Evolutionary conservation across 208 protist genomes (phyloP).

Genomic region (Crithidia bombi): DNA sequence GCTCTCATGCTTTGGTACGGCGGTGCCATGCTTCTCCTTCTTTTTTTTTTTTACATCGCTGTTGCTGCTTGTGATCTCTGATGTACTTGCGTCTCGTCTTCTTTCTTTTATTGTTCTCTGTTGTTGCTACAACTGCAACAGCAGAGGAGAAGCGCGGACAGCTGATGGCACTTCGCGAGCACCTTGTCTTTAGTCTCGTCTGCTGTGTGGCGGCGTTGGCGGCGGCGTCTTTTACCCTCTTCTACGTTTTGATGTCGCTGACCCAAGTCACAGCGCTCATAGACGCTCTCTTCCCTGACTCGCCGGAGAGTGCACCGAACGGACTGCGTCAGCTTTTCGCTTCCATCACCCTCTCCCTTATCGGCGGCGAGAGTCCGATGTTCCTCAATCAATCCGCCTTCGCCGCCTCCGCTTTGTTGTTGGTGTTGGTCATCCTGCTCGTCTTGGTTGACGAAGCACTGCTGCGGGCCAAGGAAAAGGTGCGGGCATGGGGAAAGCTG

Average conservation of each 20-base stretch:
- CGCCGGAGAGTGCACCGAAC: neutral
- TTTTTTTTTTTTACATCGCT: neutral
- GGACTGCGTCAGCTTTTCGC: slow-evolving; percentile 7
- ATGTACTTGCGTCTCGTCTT: neutral
- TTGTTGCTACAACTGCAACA: neutral
- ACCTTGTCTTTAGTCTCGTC: slow-evolving; percentile 6
- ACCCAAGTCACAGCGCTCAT: slow-evolving; percentile 5
- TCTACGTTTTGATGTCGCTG: slow-evolving; percentile 20
- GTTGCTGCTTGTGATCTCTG: neutral
- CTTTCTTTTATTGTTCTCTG: neutral
- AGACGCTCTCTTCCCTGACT: neutral
- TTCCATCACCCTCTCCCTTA: neutral
- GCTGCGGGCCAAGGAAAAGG: slow-evolving; percentile 34
- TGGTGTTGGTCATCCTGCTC: slow-evolving; percentile 47
- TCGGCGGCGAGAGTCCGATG: slow-evolving; percentile 10
- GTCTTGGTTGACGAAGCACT: slow-evolving; percentile 55
- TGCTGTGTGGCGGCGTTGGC: slow-evolving; percentile 25
- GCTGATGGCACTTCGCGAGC: neutral
- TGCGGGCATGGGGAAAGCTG: slow-evolving; percentile 50
- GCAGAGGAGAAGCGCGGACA: neutral
- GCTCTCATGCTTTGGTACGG: no score
- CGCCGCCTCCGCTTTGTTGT: slow-evolving; percentile 30
- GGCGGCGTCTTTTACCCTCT: slow-evolving; percentile 2
- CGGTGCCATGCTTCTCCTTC: neutral
- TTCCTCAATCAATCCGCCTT: slow-evolving; percentile 33